Conservation (phyloP, 75 land plant species). For the Pinus taeda region DNA sequence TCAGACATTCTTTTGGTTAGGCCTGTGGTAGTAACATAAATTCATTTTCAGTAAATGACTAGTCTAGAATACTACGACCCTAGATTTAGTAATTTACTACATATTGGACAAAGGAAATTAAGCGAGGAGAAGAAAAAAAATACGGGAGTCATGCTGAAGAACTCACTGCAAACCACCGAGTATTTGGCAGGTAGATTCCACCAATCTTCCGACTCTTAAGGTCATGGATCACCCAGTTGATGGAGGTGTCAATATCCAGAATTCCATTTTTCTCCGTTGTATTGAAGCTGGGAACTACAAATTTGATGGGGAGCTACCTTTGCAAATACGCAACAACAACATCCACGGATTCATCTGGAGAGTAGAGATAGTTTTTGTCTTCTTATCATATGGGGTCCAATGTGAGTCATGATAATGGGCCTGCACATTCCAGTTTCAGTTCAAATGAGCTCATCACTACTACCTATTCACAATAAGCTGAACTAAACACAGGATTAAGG, state of each 20-base stretch:
- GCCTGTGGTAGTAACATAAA: too few species aligned
- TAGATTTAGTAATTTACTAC: too few species aligned
- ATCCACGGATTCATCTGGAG: slow-evolving; percentile 41
- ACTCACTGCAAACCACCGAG: slow-evolving; percentile 55
- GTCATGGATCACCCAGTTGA: slow-evolving; percentile 55
- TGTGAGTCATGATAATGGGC: slow-evolving; percentile 54
- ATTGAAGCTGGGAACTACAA: slow-evolving; percentile 38
- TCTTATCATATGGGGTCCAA: slow-evolving; percentile 49
- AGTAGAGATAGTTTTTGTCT: slow-evolving; percentile 29
- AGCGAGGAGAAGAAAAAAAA: too few species aligned
- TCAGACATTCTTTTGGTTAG: too few species aligned
- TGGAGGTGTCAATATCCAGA: slow-evolving; percentile 48
- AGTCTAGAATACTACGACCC: too few species aligned
- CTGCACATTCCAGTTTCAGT: slow-evolving; percentile 15
- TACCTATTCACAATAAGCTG: too few species aligned
- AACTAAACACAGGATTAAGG: too few species aligned
- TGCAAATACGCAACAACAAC: slow-evolving; percentile 49
- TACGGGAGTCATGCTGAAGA: too few species aligned
- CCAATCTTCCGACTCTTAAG: slow-evolving; percentile 43
- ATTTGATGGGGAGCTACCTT: slow-evolving; percentile 48
- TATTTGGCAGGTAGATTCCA: slow-evolving; percentile 49
- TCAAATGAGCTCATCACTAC: too few species aligned
- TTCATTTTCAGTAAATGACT: too few species aligned
- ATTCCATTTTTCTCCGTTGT: slow-evolving; percentile 32
- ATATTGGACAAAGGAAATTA: too few species aligned